phyloP scores from a whole-genome alignment of 2,329 filamentous ascomycete genomes.

The Pseudophaeomoniella oleicola region DNA sequence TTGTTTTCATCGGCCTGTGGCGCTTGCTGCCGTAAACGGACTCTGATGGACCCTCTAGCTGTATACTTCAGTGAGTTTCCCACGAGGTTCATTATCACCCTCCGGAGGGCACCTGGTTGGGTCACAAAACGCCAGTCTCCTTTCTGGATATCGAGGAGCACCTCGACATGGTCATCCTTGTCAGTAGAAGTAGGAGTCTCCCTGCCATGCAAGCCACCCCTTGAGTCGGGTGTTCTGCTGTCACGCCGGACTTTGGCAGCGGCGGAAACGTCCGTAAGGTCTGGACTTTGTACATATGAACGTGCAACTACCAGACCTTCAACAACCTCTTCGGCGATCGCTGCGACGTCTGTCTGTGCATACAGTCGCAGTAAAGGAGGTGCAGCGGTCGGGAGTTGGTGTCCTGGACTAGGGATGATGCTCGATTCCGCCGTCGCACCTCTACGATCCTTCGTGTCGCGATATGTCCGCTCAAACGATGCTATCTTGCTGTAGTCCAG shows the following conservation, averaged over 20 bases:
- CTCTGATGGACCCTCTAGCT: conserved; percentile 16
- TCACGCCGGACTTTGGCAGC: not conserved
- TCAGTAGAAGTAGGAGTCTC: not conserved
- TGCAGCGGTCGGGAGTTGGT: conserved; percentile 5
- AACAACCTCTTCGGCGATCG: conserved; percentile 7
- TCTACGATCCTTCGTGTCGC: conserved; percentile 11
- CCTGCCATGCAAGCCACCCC: no score
- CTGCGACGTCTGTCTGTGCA: conserved; percentile 3
- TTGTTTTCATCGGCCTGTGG: conserved; percentile 5
- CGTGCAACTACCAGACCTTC: conserved; percentile 7
- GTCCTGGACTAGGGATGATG: conserved; percentile 4
- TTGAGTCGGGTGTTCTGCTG: no score
- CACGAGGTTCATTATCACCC: conserved; percentile 22
- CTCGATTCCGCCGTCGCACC: conserved; percentile 7
- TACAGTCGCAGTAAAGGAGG: conserved; percentile 6
- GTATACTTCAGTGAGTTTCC: conserved; percentile 25
- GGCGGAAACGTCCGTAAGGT: not conserved
- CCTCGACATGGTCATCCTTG: not conserved
- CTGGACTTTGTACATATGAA: not conserved
- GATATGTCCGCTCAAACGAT: conserved; percentile 9
- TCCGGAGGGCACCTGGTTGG: conserved; percentile 14
- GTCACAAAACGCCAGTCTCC: conserved; percentile 14
- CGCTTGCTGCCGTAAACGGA: conserved; percentile 12
- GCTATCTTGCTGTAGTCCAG: conserved; percentile 23
- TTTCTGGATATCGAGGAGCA: conserved; percentile 14